phyloP scores from a whole-genome alignment of 2,329 filamentous ascomycete species.

The Allantophomopsis lycopodina region DNA sequence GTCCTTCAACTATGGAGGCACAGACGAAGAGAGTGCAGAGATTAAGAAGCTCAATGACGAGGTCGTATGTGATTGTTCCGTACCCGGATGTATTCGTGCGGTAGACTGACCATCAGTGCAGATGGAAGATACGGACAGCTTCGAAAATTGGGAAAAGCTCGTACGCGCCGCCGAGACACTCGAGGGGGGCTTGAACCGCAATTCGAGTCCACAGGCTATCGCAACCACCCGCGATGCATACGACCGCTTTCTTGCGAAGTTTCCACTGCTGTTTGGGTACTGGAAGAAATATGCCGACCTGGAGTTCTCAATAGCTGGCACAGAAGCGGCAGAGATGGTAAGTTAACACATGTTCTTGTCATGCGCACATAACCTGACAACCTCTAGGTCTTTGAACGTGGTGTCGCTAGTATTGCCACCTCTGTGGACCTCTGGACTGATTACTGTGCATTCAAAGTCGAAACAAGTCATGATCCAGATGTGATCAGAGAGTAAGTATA shows the following conservation, averaged over 20 bases:
- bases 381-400: slow-evolving; percentile 78
- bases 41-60: slow-evolving; percentile 67
- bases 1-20: slow-evolving; percentile 60
- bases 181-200: slow-evolving; percentile 88
- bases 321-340: slow-evolving; percentile 95
- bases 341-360: slow-evolving; percentile 12
- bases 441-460: slow-evolving; percentile 95
- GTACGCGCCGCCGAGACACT: slow-evolving; percentile 70
- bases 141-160: slow-evolving; percentile 89
- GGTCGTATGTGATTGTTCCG: slow-evolving; percentile 45
- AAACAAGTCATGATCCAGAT: slow-evolving; percentile 88
- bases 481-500: slow-evolving; percentile 99
- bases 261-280: slow-evolving; percentile 91
- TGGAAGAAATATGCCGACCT: slow-evolving; percentile 99
- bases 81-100: not conserved
- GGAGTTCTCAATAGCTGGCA: slow-evolving; percentile 92
- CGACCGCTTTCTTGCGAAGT: slow-evolving; percentile 87
- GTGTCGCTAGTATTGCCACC: slow-evolving; percentile 81
- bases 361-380: slow-evolving; percentile 12
- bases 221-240: slow-evolving; percentile 77
- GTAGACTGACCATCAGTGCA: slow-evolving; percentile 4
- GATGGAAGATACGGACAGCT: slow-evolving; percentile 64
- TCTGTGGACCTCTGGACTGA: slow-evolving; percentile 96
- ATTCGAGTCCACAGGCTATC: slow-evolving; percentile 89
- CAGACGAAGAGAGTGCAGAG: slow-evolving; percentile 71